A percentile compares a stretch with the other conserved stretches of the same genome.
Evolutionary conservation across 768 basidiomycete genomes (phyloP).

Genomic region (Kondoa malvinella): DNA sequence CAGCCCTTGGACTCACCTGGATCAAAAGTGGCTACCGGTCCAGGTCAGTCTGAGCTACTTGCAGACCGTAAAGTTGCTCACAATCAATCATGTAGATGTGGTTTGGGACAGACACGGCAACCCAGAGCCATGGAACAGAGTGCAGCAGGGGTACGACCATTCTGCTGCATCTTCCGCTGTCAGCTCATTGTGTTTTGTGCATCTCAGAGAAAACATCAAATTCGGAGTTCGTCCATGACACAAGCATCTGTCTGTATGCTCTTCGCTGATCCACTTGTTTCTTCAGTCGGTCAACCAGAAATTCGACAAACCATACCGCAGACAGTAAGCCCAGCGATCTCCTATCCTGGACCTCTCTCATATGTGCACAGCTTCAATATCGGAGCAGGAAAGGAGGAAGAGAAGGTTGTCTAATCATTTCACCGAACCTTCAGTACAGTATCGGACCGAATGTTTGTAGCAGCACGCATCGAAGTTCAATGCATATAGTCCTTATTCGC

Average conservation of each 20-base stretch:
- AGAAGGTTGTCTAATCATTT: not conserved
- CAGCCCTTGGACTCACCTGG: not conserved
- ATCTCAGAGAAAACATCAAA: too few relatives aligned
- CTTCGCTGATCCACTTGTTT: not conserved
- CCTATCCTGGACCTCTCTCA: too few relatives aligned
- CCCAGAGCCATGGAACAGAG: not conserved
- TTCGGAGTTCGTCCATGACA: not conserved
- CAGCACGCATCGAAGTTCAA: not conserved
- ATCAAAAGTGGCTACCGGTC: not conserved
- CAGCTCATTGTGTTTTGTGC: not conserved
- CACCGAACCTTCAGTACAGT: too few relatives aligned
- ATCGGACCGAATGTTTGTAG: not conserved
- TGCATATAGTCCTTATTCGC: too few relatives aligned
- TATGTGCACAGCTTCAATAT: not conserved
- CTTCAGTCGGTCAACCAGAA: slow-evolving; percentile 1
- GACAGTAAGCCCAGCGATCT: too few relatives aligned
- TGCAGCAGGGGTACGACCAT: not conserved
- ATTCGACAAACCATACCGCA: not conserved
- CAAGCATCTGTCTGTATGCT: too few relatives aligned
- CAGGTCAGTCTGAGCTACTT: too few relatives aligned
- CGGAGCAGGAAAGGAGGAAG: not conserved
- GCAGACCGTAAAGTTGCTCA: too few relatives aligned
- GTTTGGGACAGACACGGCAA: not conserved
- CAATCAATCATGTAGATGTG: too few relatives aligned
- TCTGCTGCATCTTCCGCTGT: too few relatives aligned